phyloP scores from a whole-genome alignment of 192 early-diverging fungal genomes.

The Podila verticillata region DNA sequence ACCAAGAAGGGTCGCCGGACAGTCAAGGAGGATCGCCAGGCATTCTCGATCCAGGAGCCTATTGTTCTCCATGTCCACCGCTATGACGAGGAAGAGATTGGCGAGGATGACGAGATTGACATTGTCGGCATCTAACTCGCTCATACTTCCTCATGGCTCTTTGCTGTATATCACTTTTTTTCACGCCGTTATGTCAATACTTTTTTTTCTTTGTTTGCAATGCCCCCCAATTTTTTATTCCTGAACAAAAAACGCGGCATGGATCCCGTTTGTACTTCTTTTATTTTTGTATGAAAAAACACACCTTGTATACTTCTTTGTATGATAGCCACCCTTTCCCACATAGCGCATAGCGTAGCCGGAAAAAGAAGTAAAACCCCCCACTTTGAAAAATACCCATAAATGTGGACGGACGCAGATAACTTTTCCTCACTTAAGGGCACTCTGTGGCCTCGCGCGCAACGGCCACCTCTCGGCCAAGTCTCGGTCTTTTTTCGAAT shows the following conservation, averaged over 20 bases:
- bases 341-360: no score
- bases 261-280: no score
- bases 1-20: constrained; percentile 23
- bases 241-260: constrained; percentile 6
- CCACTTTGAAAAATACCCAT: no score
- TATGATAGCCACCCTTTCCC: no score
- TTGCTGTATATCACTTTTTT: background rate
- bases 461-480: no score
- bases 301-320: no score
- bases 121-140: constrained; percentile 39
- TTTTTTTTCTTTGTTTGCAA: constrained; percentile 11
- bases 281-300: no score
- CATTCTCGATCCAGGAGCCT: background rate
- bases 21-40: constrained; percentile 26
- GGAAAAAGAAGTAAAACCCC: no score
- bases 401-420: no score
- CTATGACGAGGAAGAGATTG: constrained; percentile 22
- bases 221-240: background rate
- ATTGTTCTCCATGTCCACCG: constrained; percentile 11
- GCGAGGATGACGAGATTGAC: constrained; percentile 48
- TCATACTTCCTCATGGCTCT: background rate
- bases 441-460: no score
- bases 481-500: no score
- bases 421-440: no score
- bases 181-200: background rate